Base-by-base conservation (phyloP, 768 basidiomycete genomes). In the Gloeostereum incarnatum region DNA sequence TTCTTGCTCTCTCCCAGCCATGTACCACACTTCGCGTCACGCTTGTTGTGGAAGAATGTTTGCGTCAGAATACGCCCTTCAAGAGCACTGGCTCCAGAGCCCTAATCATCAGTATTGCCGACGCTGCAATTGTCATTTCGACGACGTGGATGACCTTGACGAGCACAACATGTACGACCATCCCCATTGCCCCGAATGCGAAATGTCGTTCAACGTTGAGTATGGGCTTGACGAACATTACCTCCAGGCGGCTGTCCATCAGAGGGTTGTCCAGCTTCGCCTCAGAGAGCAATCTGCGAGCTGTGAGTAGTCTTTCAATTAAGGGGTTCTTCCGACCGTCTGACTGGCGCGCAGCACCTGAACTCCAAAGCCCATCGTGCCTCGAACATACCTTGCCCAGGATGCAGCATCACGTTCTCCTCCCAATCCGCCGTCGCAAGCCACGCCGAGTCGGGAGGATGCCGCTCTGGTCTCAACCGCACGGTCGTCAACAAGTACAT, bases 391-490 rank as follows among this genome's bases (percentile, higher is more conserved):
- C 47, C 14, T 34, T 73, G 59, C 47, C 55, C 44, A 4, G 62
- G 65, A 24, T 85, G 83, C 49, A 54, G 41, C 1, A 44, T 45
- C 16, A 46, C 39, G 1, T 84, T 83, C 55, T 52, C 75, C 36
- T 73, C 69, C 14, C 58, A 47, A 30, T 66, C 78, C 6, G 72
- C 77, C 7, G 60, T 85, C 32, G 49, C 73, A 22, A 65, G 71
- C 21, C 82, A 86, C 52, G 64, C 81, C 50, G 83, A 85, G 49
- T 58, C 65, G 8, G 81, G 80, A 1, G 44, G 50, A 3, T 83
- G 83, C 50, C 36, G 45, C 17, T 79, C 79, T 0, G 68, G 74
- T 8, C 53, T 71, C 27, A 49, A 52, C 24, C 58, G 60, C 38
- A 44, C 65, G 39, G 39, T 56, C 32, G 53, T 78, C 33, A 63